Evolutionary conservation across 495 filamentous ascomycete species (phyloP).

Genomic region (Xylaria venustula): DNA sequence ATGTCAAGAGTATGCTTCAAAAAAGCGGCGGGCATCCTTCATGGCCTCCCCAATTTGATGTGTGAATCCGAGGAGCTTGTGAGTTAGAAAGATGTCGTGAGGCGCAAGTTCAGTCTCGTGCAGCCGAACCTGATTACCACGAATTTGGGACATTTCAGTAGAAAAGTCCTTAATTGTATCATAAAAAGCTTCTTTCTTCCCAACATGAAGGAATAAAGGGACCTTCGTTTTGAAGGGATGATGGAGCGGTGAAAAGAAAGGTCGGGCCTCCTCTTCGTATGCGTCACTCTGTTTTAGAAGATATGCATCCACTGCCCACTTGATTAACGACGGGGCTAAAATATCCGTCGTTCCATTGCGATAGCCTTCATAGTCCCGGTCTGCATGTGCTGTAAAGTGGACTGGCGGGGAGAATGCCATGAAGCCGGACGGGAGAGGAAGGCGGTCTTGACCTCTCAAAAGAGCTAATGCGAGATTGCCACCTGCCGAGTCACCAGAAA

Average conservation of each 20-base stretch:
- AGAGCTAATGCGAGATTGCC: slow-evolving; percentile 1
- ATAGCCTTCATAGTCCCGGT: neutral
- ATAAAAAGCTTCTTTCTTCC: slow-evolving; percentile 4
- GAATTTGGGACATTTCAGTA: slow-evolving; percentile 5
- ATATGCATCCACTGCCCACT: too few species aligned
- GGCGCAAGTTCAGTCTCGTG: slow-evolving; percentile 1
- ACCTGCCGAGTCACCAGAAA: neutral
- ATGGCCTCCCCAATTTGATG: too few species aligned
- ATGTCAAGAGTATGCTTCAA: neutral
- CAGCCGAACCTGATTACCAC: slow-evolving; percentile 7
- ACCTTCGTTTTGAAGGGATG: slow-evolving; percentile 12
- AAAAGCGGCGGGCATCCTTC: too few species aligned
- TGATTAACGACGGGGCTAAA: neutral
- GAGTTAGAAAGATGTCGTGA: neutral
- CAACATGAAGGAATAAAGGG: slow-evolving; percentile 10
- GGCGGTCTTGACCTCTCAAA: neutral
- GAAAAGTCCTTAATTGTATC: slow-evolving; percentile 1
- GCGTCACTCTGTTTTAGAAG: too few species aligned
- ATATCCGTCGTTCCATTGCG: neutral
- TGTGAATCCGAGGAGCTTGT: too few species aligned
- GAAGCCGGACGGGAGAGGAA: neutral
- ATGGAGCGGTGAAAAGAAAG: slow-evolving; percentile 13
- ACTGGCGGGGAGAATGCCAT: neutral
- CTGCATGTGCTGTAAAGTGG: neutral
- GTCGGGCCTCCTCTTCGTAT: neutral